Evolutionary conservation across 805 yeast species (phyloP).

Genomic region (Wickerhamiella occidentalis): DNA sequence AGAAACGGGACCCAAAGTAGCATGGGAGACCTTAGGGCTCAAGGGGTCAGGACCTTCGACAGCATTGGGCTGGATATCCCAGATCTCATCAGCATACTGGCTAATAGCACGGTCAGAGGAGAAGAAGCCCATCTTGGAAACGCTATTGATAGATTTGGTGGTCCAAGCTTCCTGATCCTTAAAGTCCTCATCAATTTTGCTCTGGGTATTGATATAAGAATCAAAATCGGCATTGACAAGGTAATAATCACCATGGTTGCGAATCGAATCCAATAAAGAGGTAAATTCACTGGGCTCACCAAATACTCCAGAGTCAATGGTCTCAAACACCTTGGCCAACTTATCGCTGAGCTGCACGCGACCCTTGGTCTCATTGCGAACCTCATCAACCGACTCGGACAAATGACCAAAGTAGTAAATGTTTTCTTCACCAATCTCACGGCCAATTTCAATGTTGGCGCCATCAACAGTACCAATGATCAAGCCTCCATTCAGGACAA

Average conservation of each 20-base stretch:
- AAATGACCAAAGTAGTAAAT: conserved; percentile 85
- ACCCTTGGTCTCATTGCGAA: conserved; percentile 63
- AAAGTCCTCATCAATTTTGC: conserved; percentile 59
- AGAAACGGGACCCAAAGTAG: not conserved
- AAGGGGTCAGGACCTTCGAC: conserved; percentile 9
- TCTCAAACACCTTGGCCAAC: conserved; percentile 48
- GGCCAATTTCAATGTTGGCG: conserved; percentile 88
- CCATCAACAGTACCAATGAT: conserved; percentile 95
- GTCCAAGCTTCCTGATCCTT: conserved; percentile 60
- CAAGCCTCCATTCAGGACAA: conserved; percentile 85
- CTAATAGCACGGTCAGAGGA: conserved; percentile 81
- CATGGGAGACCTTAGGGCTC: not conserved
- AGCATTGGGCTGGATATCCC: conserved; percentile 71
- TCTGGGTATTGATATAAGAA: conserved; percentile 72
- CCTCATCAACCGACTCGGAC: conserved; percentile 78
- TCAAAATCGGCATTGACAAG: conserved; percentile 84
- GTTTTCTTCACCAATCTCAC: conserved; percentile 88
- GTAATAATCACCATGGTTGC: conserved; percentile 70
- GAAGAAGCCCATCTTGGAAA: conserved; percentile 90
- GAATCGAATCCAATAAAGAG: conserved; percentile 56
- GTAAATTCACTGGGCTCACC: conserved; percentile 53
- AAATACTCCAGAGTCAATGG: conserved; percentile 57
- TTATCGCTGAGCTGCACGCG: conserved; percentile 48
- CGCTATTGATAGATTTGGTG: conserved; percentile 61
- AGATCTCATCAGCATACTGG: conserved; percentile 83